phyloP scores from a whole-genome alignment of 495 filamentous ascomycete genomes.

The Hypoxylon rickii region DNA sequence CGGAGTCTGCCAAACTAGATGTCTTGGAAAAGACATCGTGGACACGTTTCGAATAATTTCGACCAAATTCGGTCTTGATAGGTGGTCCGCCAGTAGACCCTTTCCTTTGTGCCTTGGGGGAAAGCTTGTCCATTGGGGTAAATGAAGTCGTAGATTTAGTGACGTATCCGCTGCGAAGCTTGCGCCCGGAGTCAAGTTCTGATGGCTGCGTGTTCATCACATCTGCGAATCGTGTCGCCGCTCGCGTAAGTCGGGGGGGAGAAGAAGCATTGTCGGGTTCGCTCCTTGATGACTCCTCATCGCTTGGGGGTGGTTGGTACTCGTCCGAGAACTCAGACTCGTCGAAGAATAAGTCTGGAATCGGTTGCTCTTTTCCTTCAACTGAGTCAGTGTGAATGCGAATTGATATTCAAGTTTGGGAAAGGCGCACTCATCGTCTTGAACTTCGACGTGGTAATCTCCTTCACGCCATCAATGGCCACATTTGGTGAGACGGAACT shows the following conservation, averaged over 20 bases:
- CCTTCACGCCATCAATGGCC: neutral
- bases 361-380: neutral
- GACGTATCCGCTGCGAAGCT: constrained; percentile 3
- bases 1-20: neutral
- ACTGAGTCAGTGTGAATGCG: neutral
- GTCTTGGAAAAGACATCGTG: constrained; percentile 1
- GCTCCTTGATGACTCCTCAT: constrained; percentile 3
- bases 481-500: neutral
- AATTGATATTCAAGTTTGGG: neutral
- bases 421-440: constrained; percentile 5
- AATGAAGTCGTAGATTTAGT: constrained; percentile 1
- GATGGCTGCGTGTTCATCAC: neutral
- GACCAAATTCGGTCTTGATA: neutral
- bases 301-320: constrained; percentile 2
- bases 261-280: neutral
- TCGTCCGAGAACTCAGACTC: constrained; percentile 7
- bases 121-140: constrained; percentile 5
- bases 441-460: neutral
- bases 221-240: neutral
- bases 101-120: neutral
- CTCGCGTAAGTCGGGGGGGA: neutral
- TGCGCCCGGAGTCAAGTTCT: neutral
- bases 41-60: neutral
- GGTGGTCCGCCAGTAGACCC: neutral
- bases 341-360: neutral